Evolutionary conservation across 2,329 filamentous ascomycete genomes (phyloP), one percentile per base, ranked within the genome.

Genomic region (Gaeumannomyces tritici): DNA sequence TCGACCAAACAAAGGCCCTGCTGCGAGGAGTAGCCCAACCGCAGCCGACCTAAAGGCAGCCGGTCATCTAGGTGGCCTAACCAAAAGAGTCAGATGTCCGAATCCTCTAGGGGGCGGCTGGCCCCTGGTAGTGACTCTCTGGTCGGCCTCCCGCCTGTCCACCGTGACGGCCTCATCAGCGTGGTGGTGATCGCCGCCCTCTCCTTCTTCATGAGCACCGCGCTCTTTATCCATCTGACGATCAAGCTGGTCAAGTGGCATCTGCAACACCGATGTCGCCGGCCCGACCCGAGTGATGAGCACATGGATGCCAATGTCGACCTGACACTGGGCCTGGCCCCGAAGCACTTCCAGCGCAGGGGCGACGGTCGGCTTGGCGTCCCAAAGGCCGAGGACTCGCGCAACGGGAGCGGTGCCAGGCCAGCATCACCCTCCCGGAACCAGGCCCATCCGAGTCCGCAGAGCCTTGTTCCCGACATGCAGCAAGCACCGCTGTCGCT

Each of bases 221-320:
- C 63, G 7, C 65, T 70, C 12, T 65, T 71, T 11, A 55, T 67
- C 0, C 70, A 72, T 60, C 69, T 73, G 29, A 71, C 69, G 8
- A 59, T 65, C 65, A 73, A 71, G 57, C 67, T 73, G 13, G 57
- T 68, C 21, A 42, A 62, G 58, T 73, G 71, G 71, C 67, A 69
- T 55, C 18, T 69, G 57, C 65, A 42, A 61, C 28, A 51, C 1
- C 27, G 59, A 47, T 60, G 51, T 63, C 27, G 24, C 29, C 55
- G 33, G 31, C 15, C 51, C 24, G 28, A 15, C 51, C 31, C 61
- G 51, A 11, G 63, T 51, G n/a, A 56, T 33, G 27, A 5, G 60
- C 35, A 11, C 11, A 24, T 13, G 42, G 9, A 24, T 27, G 3
- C 42, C 42, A 12, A 26, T 4, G 64, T 70, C 15, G 71, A 73